A percentile compares a stretch with the other conserved stretches of the same genome.
Conservation (phyloP, 2,329 filamentous ascomycete species). For the Fusarium humuli region DNA sequence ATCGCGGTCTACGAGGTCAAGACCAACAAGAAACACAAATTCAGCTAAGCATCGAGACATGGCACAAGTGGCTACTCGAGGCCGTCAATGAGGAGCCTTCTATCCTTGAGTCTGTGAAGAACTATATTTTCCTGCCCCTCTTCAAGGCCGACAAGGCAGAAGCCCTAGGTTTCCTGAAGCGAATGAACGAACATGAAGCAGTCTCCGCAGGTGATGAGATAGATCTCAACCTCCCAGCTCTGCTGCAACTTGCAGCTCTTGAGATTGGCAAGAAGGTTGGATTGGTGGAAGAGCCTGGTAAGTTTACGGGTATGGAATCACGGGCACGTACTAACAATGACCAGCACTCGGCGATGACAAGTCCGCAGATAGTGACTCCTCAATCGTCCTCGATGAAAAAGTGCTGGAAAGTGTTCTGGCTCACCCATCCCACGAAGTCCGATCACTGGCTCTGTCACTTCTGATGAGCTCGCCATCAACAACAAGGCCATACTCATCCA, state of each 20-base stretch:
- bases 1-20: slow-evolving; percentile 58
- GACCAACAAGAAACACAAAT: slow-evolving; percentile 40
- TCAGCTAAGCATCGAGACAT: slow-evolving; percentile 55
- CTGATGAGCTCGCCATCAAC: slow-evolving; percentile 80
- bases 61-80: slow-evolving; percentile 68
- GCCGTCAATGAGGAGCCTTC: slow-evolving; percentile 61
- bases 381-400: slow-evolving; percentile 54
- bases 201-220: slow-evolving; percentile 58
- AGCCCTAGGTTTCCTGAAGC: slow-evolving; percentile 68
- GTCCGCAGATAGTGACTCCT: slow-evolving; percentile 32
- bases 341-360: slow-evolving; percentile 46
- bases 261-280: slow-evolving; percentile 78
- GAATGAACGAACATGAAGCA: slow-evolving; percentile 64
- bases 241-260: slow-evolving; percentile 74
- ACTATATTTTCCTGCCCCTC: slow-evolving; percentile 71
- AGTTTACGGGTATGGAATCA: not conserved
- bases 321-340: slow-evolving; percentile 30
- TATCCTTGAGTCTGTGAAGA: slow-evolving; percentile 72
- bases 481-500: slow-evolving; percentile 75
- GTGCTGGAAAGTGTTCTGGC: slow-evolving; percentile 65
- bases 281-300: slow-evolving; percentile 75
- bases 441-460: slow-evolving; percentile 84
- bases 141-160: slow-evolving; percentile 68
- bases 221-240: slow-evolving; percentile 64
- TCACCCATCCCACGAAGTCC: slow-evolving; percentile 71